A percentile compares a stretch with the other conserved stretches of the same genome.
These are phyloP conservation scores for Beta lomatogona DNA, from an alignment of 179 eudicot species.

Conservation along the genomic window DNA sequence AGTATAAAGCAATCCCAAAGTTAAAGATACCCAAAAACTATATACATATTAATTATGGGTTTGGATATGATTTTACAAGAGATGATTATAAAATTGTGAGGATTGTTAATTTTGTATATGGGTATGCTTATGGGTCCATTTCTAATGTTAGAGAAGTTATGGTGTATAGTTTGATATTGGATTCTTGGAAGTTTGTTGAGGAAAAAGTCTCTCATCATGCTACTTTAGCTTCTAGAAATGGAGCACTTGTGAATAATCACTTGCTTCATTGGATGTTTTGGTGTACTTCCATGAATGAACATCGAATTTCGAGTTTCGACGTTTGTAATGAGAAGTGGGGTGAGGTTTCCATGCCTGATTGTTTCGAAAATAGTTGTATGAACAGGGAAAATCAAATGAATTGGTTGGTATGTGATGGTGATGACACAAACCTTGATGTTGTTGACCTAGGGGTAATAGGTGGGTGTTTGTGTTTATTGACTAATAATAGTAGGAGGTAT, in stretches of 20 bases:
- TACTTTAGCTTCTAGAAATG: slow-evolving; percentile 15
- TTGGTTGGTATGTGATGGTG: too few species aligned
- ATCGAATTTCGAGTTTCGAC: slow-evolving; percentile 31
- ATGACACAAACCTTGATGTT: neutral
- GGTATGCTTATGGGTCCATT: neutral
- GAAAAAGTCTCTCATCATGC: neutral
- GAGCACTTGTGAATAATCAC: slow-evolving; percentile 17
- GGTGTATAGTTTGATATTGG: slow-evolving; percentile 26
- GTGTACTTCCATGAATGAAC: neutral
- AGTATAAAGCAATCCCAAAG: slow-evolving; percentile 16
- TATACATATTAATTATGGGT: slow-evolving; percentile 17
- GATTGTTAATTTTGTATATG: slow-evolving; percentile 16
- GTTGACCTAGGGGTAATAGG: slow-evolving; percentile 13
- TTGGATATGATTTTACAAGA: slow-evolving; percentile 18
- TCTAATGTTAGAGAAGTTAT: slow-evolving; percentile 19
- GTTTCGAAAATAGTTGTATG: neutral
- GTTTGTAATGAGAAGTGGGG: slow-evolving; percentile 29
- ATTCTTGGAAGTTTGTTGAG: slow-evolving; percentile 22
- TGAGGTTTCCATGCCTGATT: slow-evolving; percentile 22
- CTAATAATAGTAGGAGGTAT: neutral
- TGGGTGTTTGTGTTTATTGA: slow-evolving; percentile 24
- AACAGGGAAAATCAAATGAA: neutral
- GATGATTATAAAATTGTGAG: slow-evolving; percentile 30
- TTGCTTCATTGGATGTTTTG: slow-evolving; percentile 31
- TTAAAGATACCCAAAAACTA: neutral